Conservation (phyloP, 129 eudicot genomes). For the Arctium minus region DNA sequence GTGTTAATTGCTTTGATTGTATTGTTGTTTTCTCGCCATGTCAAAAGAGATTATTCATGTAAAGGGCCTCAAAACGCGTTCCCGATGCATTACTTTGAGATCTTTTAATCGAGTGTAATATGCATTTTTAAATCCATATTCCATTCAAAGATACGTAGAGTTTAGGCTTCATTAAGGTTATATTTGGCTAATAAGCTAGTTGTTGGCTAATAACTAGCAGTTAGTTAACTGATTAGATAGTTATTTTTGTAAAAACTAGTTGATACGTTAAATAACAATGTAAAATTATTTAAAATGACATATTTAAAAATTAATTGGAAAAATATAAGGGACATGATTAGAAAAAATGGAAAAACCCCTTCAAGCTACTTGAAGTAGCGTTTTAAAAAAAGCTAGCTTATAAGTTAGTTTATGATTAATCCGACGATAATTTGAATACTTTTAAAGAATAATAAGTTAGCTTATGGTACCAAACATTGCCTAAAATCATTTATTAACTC, state of each 20-base stretch:
- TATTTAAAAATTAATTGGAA: background rate
- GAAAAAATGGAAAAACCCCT: background rate
- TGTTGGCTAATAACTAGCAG: background rate
- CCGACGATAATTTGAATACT: too few species aligned
- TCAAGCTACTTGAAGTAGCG: background rate
- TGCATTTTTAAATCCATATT: background rate
- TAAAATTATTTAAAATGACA: too few species aligned
- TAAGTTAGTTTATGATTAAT: background rate
- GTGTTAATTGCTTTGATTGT: constrained; percentile 8
- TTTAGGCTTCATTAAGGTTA: background rate
- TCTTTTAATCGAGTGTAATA: background rate
- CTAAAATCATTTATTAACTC: too few species aligned
- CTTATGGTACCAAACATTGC: background rate
- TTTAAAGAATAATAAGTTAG: background rate
- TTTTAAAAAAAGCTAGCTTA: background rate
- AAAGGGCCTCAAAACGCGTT: background rate
- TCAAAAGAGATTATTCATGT: background rate
- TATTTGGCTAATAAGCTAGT: background rate
- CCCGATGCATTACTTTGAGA: background rate
- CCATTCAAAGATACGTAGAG: background rate
- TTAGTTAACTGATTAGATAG: background rate
- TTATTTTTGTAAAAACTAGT: background rate
- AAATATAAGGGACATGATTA: background rate
- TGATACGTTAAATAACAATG: background rate
- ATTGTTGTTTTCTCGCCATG: background rate